Evolutionary conservation across 1,284 basidiomycete species (phyloP).

Genomic region (Anthracocystis walkeri): DNA sequence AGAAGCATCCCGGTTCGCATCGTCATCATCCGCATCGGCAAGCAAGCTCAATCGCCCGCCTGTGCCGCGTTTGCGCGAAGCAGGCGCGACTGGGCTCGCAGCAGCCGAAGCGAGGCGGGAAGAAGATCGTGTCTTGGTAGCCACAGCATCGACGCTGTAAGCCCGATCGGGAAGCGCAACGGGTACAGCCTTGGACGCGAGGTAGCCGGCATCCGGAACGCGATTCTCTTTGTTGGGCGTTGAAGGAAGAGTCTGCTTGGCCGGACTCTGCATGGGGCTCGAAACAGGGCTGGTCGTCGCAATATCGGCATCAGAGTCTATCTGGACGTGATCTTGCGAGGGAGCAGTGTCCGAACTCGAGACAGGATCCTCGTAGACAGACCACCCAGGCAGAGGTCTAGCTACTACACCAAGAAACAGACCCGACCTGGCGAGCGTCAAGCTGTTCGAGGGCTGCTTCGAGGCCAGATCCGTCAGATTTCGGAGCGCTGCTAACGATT

Average conservation of each 20-base stretch:
- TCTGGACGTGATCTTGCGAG: conserved; percentile 26
- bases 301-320: background rate
- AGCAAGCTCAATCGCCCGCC: conserved; percentile 47
- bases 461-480: conserved; percentile 18
- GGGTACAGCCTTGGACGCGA: conserved; percentile 32
- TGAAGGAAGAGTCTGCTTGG: conserved; percentile 10
- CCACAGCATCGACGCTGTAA: conserved; percentile 28
- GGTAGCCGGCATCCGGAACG: conserved; percentile 22
- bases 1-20: conserved; percentile 16
- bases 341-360: conserved; percentile 30
- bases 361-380: conserved; percentile 34
- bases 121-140: conserved; percentile 26
- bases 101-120: conserved; percentile 19
- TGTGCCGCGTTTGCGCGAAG: conserved; percentile 39
- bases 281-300: background rate
- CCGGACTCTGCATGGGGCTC: conserved; percentile 12
- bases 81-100: conserved; percentile 6
- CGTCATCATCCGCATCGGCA: conserved; percentile 30
- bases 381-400: conserved; percentile 32
- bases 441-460: conserved; percentile 11
- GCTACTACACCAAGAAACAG: conserved; percentile 42
- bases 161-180: conserved; percentile 32
- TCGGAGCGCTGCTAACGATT: conserved; percentile 2
- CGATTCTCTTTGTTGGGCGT: conserved; percentile 50
- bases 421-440: conserved; percentile 32